Conservation (phyloP, 306 rosid genomes). For the Glycine latifolia region DNA sequence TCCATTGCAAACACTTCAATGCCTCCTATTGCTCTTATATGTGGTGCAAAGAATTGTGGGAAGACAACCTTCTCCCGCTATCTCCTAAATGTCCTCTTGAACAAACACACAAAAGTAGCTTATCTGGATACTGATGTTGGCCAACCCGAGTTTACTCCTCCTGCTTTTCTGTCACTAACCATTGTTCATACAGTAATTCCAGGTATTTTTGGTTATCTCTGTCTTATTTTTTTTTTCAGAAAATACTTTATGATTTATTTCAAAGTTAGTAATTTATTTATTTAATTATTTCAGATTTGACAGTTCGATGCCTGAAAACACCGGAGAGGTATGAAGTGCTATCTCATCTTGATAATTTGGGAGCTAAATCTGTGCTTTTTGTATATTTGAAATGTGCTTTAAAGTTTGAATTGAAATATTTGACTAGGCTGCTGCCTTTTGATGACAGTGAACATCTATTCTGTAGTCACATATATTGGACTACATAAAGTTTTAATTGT, state of each 20-base stretch:
- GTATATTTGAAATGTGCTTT: neutral
- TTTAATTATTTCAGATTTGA: slow-evolving; percentile 65
- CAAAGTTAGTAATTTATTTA: neutral
- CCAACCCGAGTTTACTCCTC: slow-evolving; percentile 93
- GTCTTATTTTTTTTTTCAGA: slow-evolving; percentile 2
- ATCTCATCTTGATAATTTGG: slow-evolving; percentile 31
- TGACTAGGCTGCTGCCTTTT: slow-evolving; percentile 21
- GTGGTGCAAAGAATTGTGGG: slow-evolving; percentile 90
- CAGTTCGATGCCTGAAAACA: slow-evolving; percentile 82
- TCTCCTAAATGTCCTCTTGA: slow-evolving; percentile 76
- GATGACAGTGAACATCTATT: neutral
- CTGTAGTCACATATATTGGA: neutral
- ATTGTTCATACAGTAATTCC: slow-evolving; percentile 61
- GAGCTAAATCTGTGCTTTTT: neutral
- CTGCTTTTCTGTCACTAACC: slow-evolving; percentile 81
- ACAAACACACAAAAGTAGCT: slow-evolving; percentile 60
- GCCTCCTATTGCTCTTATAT: slow-evolving; percentile 69
- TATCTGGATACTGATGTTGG: slow-evolving; percentile 94
- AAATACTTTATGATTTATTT: neutral
- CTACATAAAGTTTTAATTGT: neutral
- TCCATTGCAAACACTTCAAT: slow-evolving; percentile 55
- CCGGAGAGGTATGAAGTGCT: slow-evolving; percentile 77
- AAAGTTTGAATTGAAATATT: slow-evolving; percentile 32
- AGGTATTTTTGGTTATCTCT: slow-evolving; percentile 62
- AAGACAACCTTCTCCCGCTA: slow-evolving; percentile 89